Evolutionary conservation across 345 rosid genomes (phyloP), one percentile per base, ranked within the genome.

Genomic region (Salix suchowensis): DNA sequence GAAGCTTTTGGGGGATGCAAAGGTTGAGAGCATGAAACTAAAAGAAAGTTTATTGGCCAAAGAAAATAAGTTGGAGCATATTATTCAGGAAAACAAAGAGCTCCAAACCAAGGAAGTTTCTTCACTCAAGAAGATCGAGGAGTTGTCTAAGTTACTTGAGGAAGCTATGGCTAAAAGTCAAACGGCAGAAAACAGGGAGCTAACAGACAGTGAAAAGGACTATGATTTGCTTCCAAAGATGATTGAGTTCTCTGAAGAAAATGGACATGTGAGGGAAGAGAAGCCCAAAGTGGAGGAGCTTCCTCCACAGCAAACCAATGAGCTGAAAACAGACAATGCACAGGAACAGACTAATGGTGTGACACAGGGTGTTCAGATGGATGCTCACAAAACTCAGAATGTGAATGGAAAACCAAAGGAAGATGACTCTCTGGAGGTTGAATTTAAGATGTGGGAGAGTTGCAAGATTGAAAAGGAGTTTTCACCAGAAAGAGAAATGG

Each of bases 391-490:
- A 81, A 70, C 74, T 79, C 89, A 84, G 78, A 84, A 81, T 69
- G 78, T 37, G 70, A 89, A 88, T 79, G 91, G 87, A 50, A 85
- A 89, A 76, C 79, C 79, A 0, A 85, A 85, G 81, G 88, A 88
- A 13, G 91, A 86, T 68, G 92, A 91, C 78, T 88, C 99, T 7
- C 91, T 88, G 23, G 90, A 90, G 78, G 87, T 80, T 30, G 94
- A 91, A 79, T 92, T 84, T 77, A 96, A 92, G 82, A 93, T 96
- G 99, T 93, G 99, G 98, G 98, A 96, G 84, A 93, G 96, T 86
- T 96, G 98, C 92, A 93, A 88, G 82, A 91, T 93, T 66, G 97
- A 96, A 81, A 96, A 92, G 96, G 99, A 96, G 80, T 88, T 89
- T 46, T 95, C 92, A 11, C 94, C 94, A 0, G 96, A 87, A 13